Evolutionary conservation across 306 rosid species (phyloP).

Genomic region (Phaseolus lunatus): DNA sequence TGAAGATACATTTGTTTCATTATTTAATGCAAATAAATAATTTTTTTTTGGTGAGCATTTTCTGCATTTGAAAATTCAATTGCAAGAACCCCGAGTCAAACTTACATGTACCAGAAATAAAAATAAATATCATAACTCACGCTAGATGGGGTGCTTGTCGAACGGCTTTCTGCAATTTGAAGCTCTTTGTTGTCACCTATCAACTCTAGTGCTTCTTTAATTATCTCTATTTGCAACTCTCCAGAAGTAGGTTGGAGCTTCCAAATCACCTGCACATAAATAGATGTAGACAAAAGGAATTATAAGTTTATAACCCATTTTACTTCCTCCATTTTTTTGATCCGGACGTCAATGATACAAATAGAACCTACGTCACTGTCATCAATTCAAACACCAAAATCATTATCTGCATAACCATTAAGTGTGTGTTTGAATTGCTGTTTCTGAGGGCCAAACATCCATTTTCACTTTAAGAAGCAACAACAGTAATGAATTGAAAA

Average conservation of each 20-base stretch:
- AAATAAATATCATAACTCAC: constrained; percentile 49
- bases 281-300: constrained; percentile 33
- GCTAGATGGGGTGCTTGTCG: constrained; percentile 33
- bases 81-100: constrained; percentile 10
- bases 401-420: constrained; percentile 28
- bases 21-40: neutral
- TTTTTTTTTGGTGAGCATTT: neutral
- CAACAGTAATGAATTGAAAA: neutral
- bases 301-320: constrained; percentile 26
- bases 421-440: neutral
- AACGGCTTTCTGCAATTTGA: constrained; percentile 41
- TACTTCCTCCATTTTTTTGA: neutral
- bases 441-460: neutral
- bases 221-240: constrained; percentile 55
- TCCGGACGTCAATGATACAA: neutral
- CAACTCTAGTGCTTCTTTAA: constrained; percentile 57
- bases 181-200: constrained; percentile 37
- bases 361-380: neutral
- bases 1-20: neutral
- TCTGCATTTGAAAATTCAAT: neutral
- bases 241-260: constrained; percentile 56
- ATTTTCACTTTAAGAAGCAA: neutral
- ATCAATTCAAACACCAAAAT: constrained; percentile 41
- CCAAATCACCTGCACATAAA: constrained; percentile 54
- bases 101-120: constrained; percentile 17